Percentiles rank a stretch among this genome's conserved stretches.
These are phyloP conservation scores for Aegilops speltoides DNA, from an alignment of 176 grass and related monocot genomes.

Conservation along the genomic window DNA sequence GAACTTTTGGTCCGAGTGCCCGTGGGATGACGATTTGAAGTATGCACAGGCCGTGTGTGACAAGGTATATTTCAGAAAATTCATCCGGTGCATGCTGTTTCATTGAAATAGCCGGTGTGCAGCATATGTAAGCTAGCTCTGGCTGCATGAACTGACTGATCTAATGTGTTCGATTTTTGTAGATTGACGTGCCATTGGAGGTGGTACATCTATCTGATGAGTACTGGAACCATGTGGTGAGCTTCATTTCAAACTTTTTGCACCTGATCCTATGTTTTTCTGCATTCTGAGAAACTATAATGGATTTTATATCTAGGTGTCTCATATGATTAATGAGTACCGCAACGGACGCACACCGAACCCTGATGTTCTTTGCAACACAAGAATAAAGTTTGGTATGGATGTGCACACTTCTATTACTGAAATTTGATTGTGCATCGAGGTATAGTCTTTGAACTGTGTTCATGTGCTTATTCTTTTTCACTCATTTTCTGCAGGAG, in stretches of 20 bases:
- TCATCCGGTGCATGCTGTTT: neutral
- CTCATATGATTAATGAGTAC: slow-evolving; percentile 91
- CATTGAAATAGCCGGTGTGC: slow-evolving; percentile 10
- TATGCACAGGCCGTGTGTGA: slow-evolving; percentile 83
- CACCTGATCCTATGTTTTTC: neutral
- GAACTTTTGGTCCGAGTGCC: slow-evolving; percentile 99
- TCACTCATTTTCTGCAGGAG: slow-evolving; percentile 42
- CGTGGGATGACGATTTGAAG: slow-evolving; percentile 97
- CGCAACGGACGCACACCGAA: slow-evolving; percentile 78
- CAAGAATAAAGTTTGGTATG: slow-evolving; percentile 97
- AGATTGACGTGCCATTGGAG: slow-evolving; percentile 84
- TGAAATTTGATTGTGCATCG: neutral
- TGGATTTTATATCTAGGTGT: slow-evolving; percentile 68
- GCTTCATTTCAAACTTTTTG: neutral
- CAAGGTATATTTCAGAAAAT: slow-evolving; percentile 48
- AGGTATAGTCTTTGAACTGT: neutral
- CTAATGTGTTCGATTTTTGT: neutral
- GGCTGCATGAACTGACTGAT: neutral
- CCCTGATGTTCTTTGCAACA: slow-evolving; percentile 98
- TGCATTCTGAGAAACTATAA: slow-evolving; percentile 8
- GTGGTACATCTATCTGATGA: slow-evolving; percentile 93
- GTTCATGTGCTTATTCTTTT: neutral
- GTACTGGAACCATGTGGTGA: slow-evolving; percentile 98
- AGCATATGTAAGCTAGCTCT: neutral
- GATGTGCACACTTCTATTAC: neutral